phyloP scores from a whole-genome alignment of 495 filamentous ascomycete genomes.

The Neurospora sp. region DNA sequence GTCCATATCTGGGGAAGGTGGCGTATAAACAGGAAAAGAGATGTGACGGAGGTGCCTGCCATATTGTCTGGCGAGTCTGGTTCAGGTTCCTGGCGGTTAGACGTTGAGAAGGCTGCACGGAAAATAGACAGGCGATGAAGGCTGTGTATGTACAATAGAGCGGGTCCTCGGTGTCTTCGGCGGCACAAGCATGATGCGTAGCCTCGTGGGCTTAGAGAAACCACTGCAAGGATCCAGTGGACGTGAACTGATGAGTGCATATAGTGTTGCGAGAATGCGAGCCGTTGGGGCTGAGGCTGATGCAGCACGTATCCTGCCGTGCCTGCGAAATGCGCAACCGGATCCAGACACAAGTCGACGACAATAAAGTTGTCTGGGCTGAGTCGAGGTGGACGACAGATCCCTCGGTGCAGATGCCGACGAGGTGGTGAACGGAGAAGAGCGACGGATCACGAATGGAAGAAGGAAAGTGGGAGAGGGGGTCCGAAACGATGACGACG shows the following conservation, averaged over 20 bases:
- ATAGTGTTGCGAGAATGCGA: background rate
- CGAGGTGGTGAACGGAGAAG: background rate
- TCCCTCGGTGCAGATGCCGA: background rate
- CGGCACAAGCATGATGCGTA: background rate
- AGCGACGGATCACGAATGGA: background rate
- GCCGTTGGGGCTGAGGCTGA: background rate
- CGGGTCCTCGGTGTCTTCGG: background rate
- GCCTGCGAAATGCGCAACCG: background rate
- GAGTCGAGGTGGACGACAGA: background rate
- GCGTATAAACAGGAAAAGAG: background rate
- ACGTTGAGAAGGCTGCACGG: background rate
- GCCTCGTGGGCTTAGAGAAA: background rate
- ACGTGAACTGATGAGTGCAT: background rate
- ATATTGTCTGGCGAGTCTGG: background rate
- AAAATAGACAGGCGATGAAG: background rate
- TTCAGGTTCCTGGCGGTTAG: background rate
- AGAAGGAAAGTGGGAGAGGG: background rate
- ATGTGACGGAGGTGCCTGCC: background rate
- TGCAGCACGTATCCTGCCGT: background rate
- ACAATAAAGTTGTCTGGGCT: background rate
- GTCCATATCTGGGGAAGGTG: background rate
- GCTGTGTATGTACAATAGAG: background rate
- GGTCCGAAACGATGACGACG: background rate
- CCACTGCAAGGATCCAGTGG: background rate
- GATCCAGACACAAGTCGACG: background rate